Evolutionary conservation across 805 yeast genomes (phyloP).

Genomic region (Ascoidea tarda): DNA sequence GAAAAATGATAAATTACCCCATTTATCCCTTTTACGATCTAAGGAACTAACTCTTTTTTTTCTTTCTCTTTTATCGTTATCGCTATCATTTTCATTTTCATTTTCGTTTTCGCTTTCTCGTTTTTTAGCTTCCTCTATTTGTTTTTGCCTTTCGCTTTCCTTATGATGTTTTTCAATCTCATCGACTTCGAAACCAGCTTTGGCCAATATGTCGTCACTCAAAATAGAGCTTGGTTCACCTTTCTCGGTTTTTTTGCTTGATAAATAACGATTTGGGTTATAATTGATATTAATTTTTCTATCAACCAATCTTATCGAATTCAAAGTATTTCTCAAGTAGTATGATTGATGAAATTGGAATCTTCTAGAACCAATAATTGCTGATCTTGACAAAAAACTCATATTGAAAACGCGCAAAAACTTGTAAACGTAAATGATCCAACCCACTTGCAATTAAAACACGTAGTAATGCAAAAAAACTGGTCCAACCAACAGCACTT

Average conservation of each 20-base stretch:
- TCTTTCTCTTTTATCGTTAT: conserved; percentile 25
- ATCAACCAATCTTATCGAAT: too few species aligned
- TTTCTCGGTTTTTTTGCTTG: not conserved
- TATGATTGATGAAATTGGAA: too few species aligned
- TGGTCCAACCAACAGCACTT: too few species aligned
- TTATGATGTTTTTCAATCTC: conserved; percentile 5
- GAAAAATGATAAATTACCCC: conserved; percentile 62
- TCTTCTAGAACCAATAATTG: too few species aligned
- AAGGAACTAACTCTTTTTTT: conserved; percentile 51
- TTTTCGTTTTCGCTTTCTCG: conserved; percentile 12
- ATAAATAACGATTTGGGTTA: not conserved
- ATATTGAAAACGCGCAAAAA: too few species aligned
- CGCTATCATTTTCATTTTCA: conserved; percentile 3
- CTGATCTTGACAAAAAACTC: too few species aligned
- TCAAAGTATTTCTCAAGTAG: too few species aligned
- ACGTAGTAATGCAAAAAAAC: too few species aligned
- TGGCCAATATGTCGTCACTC: conserved; percentile 67
- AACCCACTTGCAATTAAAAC: too few species aligned
- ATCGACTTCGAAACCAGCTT: conserved; percentile 63
- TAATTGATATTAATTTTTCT: too few species aligned
- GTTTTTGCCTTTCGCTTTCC: conserved; percentile 10
- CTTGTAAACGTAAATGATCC: too few species aligned
- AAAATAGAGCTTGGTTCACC: conserved; percentile 36
- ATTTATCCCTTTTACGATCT: conserved; percentile 71
- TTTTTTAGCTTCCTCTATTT: conserved; percentile 8